Evolutionary conservation across 1,139 yeast genomes (phyloP).

Genomic region (Magnusiomyces fungicola): DNA sequence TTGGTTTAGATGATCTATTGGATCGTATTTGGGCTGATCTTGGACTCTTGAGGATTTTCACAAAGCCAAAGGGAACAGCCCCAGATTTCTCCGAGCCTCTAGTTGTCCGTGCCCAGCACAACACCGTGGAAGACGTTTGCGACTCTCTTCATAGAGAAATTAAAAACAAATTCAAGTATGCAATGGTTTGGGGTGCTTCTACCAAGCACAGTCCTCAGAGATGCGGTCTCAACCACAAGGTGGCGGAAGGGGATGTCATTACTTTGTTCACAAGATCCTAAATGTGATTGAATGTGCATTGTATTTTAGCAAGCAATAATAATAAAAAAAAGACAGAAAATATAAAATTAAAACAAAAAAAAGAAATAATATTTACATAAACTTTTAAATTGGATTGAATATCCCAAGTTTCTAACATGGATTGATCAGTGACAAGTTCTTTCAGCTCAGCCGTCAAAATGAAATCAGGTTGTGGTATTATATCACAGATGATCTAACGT

Average conservation of each 20-base stretch:
- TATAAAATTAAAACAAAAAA: no score
- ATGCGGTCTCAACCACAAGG: conserved; percentile 78
- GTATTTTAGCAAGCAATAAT: neutral
- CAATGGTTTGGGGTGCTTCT: conserved; percentile 93
- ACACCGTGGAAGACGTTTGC: conserved; percentile 80
- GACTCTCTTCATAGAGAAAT: conserved; percentile 89
- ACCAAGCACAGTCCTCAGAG: conserved; percentile 96
- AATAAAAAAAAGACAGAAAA: neutral
- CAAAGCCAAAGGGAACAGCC: conserved; percentile 73
- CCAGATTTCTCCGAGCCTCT: conserved; percentile 86
- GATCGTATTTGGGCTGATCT: conserved; percentile 92
- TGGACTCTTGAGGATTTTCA: conserved; percentile 70
- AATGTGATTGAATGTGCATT: no score
- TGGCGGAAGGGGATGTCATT: conserved; percentile 92
- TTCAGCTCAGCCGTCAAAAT: no score
- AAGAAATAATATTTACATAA: neutral
- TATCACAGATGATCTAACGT: no score
- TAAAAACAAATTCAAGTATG: conserved; percentile 86
- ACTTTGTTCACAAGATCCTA: conserved; percentile 70
- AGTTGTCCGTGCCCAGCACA: conserved; percentile 70
- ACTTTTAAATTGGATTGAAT: no score
- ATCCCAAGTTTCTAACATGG: no score
- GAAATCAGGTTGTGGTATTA: no score
- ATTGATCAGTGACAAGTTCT: no score
- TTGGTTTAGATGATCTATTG: conserved; percentile 80